Conservation (phyloP, 2,329 filamentous ascomycete genomes). For the Exophiala alcalophila region DNA sequence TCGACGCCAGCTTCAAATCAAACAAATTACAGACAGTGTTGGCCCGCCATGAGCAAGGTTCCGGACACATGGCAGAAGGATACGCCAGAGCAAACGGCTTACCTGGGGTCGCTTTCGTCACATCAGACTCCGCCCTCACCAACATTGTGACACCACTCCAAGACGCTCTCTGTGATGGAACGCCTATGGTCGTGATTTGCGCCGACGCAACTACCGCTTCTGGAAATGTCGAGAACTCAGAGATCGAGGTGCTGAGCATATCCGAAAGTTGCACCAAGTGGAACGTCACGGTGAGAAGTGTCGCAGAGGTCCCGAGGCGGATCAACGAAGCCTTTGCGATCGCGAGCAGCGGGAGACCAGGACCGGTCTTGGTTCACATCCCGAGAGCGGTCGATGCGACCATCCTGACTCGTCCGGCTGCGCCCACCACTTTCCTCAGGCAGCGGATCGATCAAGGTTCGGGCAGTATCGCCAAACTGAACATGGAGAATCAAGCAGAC, state of each 20-base stretch:
- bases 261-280: slow-evolving; percentile 95
- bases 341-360: slow-evolving; percentile 86
- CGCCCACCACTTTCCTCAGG: slow-evolving; percentile 67
- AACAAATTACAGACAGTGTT: slow-evolving; percentile 94
- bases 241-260: slow-evolving; percentile 91
- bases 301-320: slow-evolving; percentile 84
- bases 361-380: slow-evolving; percentile 90
- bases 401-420: slow-evolving; percentile 80
- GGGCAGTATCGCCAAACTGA: slow-evolving; percentile 75
- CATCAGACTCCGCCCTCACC: slow-evolving; percentile 91
- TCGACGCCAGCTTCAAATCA: slow-evolving; percentile 98
- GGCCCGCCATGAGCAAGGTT: slow-evolving; percentile 93
- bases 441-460: slow-evolving; percentile 77
- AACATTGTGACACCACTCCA: slow-evolving; percentile 97
- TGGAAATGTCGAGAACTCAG: slow-evolving; percentile 94
- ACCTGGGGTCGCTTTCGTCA: slow-evolving; percentile 93
- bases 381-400: slow-evolving; percentile 93
- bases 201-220: slow-evolving; percentile 90
- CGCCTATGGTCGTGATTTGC: slow-evolving; percentile 90
- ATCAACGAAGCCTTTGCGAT: slow-evolving; percentile 99
- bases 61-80: slow-evolving; percentile 97
- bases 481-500: slow-evolving; percentile 69
- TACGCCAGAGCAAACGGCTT: slow-evolving; percentile 91
- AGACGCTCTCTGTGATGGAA: slow-evolving; percentile 91
- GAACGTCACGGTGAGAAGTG: slow-evolving; percentile 97